A percentile compares a stretch with the other conserved stretches of the same genome.
Conservation (phyloP, 2,329 filamentous ascomycete genomes). For the Alternaria sp. region DNA sequence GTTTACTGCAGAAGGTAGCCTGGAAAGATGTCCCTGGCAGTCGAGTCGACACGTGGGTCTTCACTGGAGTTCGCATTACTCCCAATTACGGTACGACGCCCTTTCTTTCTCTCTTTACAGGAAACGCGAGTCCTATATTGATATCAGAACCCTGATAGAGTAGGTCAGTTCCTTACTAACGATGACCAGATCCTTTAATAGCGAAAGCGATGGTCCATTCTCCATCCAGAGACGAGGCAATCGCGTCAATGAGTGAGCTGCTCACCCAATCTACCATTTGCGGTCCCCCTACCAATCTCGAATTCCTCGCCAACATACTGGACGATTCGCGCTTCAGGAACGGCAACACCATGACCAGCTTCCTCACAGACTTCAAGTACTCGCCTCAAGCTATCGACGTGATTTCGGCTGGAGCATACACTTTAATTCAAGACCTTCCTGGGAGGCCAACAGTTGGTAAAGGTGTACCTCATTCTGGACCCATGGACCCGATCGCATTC, state of each 20-base stretch:
- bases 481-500: slow-evolving; percentile 67
- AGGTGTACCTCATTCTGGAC: slow-evolving; percentile 65
- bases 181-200: slow-evolving; percentile 55
- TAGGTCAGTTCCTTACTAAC: neutral
- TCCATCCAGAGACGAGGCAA: slow-evolving; percentile 50
- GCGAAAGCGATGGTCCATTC: slow-evolving; percentile 66
- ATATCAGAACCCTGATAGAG: neutral
- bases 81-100: slow-evolving; percentile 57
- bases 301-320: slow-evolving; percentile 62
- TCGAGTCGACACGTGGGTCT: slow-evolving; percentile 70
- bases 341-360: slow-evolving; percentile 64
- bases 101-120: neutral
- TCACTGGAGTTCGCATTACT: slow-evolving; percentile 63
- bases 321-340: slow-evolving; percentile 52
- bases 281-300: slow-evolving; percentile 64
- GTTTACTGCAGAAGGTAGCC: slow-evolving; percentile 62
- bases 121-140: neutral
- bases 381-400: slow-evolving; percentile 62
- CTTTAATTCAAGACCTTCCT: slow-evolving; percentile 65
- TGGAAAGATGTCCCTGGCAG: slow-evolving; percentile 59
- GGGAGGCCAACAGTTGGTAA: slow-evolving; percentile 63
- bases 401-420: slow-evolving; percentile 63
- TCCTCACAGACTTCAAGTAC: slow-evolving; percentile 60
- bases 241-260: slow-evolving; percentile 53
- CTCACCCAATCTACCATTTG: slow-evolving; percentile 57